Conservation (phyloP, 1,284 basidiomycete species). For the Ustilago curta region DNA sequence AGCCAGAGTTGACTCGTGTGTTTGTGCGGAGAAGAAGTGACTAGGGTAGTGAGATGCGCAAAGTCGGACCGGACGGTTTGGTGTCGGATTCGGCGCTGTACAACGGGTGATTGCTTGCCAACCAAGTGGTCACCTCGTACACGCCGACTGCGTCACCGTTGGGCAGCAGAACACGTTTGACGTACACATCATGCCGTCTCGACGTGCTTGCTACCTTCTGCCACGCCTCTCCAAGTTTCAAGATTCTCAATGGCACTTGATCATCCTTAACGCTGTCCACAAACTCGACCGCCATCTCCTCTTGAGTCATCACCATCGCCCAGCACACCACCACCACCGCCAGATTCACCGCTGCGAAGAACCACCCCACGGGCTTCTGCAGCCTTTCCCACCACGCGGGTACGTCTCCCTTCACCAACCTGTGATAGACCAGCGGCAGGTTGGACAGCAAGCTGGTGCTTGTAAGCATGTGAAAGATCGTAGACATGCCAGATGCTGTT, state of each 20-base stretch:
- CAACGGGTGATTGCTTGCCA: constrained; percentile 21
- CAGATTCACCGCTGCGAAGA: constrained; percentile 19
- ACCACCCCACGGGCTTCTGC: constrained; percentile 9
- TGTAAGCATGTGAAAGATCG: constrained; percentile 14
- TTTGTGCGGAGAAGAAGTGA: neutral
- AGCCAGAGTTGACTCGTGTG: neutral
- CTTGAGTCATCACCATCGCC: constrained; percentile 28
- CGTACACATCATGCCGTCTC: constrained; percentile 24
- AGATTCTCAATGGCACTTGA: constrained; percentile 5
- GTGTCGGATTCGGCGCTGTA: constrained; percentile 2
- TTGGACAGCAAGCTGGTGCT: constrained; percentile 11
- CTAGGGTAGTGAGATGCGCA: constrained; percentile 25
- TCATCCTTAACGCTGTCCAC: neutral
- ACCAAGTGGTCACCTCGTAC: constrained; percentile 11
- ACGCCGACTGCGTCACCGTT: constrained; percentile 1
- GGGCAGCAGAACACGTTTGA: constrained; percentile 4
- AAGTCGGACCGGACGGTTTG: constrained; percentile 9
- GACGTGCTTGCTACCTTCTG: constrained; percentile 15
- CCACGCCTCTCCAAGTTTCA: constrained; percentile 12
- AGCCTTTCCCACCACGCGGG: neutral
- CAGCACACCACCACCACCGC: constrained; percentile 15
- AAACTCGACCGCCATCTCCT: constrained; percentile 15
- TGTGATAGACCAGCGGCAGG: constrained; percentile 9
- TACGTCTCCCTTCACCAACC: neutral
- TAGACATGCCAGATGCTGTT: constrained; percentile 9